Conservation (phyloP, 1,284 basidiomycete genomes). For the Phaffia rhodozyma region DNA sequence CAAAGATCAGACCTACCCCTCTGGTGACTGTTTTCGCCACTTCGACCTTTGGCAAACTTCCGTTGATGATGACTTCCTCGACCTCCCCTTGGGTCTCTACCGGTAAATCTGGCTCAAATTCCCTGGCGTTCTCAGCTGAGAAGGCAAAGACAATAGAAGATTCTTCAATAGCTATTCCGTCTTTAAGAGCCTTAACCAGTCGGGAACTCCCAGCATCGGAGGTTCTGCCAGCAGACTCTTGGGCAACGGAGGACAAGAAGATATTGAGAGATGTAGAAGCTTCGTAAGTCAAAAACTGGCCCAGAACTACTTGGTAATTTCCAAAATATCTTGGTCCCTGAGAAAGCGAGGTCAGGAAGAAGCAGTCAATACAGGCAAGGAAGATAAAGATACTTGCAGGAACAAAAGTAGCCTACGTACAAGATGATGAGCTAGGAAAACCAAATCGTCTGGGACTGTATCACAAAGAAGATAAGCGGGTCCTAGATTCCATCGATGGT, state of each 20-base stretch:
- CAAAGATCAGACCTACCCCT: constrained; percentile 10
- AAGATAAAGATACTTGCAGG: too few relatives aligned
- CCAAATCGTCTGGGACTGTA: constrained; percentile 7
- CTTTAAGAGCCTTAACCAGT: constrained; percentile 33
- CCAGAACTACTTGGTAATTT: constrained; percentile 33
- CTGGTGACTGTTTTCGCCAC: neutral
- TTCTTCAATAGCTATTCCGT: constrained; percentile 31
- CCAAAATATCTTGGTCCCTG: constrained; percentile 35
- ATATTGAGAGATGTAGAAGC: constrained; percentile 35
- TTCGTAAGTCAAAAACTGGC: constrained; percentile 36
- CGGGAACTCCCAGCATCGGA: constrained; percentile 28
- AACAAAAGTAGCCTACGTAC: neutral
- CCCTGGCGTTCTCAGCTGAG: constrained; percentile 27
- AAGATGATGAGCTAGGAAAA: constrained; percentile 14
- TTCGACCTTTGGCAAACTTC: constrained; percentile 9
- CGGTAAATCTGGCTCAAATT: neutral
- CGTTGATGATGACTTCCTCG: constrained; percentile 10
- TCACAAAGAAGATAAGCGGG: constrained; percentile 14
- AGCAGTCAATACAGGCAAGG: neutral
- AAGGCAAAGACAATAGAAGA: constrained; percentile 31
- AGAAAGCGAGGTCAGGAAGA: neutral
- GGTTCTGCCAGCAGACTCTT: constrained; percentile 21
- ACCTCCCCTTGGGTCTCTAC: constrained; percentile 4
- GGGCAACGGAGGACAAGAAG: constrained; percentile 30
- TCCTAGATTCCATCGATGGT: constrained; percentile 2